Conservation (phyloP, 148 eudicot species). For the Simmondsia chinensis region DNA sequence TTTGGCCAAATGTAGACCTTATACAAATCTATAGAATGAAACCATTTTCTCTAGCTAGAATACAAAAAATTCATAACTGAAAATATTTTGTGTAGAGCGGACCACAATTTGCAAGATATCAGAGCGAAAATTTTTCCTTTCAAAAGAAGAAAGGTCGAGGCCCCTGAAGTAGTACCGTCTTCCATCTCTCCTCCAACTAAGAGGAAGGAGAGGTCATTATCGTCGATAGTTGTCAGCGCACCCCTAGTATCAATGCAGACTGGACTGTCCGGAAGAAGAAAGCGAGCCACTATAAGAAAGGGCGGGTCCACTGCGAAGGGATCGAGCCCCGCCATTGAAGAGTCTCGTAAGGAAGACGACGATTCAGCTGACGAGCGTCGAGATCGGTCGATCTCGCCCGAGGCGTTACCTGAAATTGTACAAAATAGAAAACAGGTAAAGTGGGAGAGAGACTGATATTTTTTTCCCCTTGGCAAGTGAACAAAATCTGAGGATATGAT, state of each 20-base stretch:
- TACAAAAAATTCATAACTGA: too few species aligned
- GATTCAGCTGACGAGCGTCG: constrained; percentile 44
- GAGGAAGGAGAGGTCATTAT: constrained; percentile 94
- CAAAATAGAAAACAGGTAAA: constrained; percentile 70
- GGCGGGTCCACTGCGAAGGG: constrained; percentile 37
- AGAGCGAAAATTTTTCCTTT: constrained; percentile 76
- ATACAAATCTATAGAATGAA: too few species aligned
- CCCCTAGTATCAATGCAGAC: constrained; percentile 67
- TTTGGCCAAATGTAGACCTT: too few species aligned
- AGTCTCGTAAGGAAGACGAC: constrained; percentile 51
- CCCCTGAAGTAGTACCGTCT: constrained; percentile 54
- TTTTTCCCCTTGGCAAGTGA: too few species aligned
- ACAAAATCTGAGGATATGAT: too few species aligned
- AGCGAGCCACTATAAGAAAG: constrained; percentile 58
- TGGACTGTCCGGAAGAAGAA: constrained; percentile 72
- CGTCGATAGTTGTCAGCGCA: constrained; percentile 74
- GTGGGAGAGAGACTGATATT: constrained; percentile 1
- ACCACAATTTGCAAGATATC: constrained; percentile 89
- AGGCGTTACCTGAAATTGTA: constrained; percentile 49
- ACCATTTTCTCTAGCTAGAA: too few species aligned
- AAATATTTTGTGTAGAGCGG: constrained; percentile 95
- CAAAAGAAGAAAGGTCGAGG: constrained; percentile 51
- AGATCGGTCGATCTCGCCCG: constrained; percentile 72
- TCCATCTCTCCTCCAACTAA: constrained; percentile 51
- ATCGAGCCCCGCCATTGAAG: constrained; percentile 50